A percentile compares a stretch with the other conserved stretches of the same genome.
phyloP scores from a whole-genome alignment of 371 early-diverging fungal genomes.

The Mucor sp. region DNA sequence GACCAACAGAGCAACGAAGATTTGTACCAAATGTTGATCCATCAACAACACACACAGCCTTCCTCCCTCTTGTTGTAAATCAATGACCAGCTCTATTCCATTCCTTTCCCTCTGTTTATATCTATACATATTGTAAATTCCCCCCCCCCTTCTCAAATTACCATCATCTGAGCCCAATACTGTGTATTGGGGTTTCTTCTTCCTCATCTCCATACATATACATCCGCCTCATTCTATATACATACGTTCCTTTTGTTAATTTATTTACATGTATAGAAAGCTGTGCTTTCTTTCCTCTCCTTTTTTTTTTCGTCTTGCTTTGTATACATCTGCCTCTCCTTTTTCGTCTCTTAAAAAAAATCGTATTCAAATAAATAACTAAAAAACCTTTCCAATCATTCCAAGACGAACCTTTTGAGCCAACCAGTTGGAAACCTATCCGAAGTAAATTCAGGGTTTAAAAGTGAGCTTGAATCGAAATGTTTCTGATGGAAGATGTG shows the following conservation, averaged over 20 bases:
- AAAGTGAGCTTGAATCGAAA: not conserved
- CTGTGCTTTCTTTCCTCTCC: conserved; percentile 3
- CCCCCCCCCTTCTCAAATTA: not conserved
- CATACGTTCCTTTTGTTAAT: not conserved
- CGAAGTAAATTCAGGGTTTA: not conserved
- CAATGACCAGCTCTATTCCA: not conserved
- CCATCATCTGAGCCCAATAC: not conserved
- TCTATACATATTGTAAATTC: conserved; percentile 1
- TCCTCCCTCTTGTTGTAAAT: not conserved
- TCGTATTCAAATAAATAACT: not conserved
- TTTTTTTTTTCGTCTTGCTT: not conserved
- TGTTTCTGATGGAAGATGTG: not conserved
- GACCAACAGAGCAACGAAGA: conserved; percentile 2
- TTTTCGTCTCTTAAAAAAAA: not conserved
- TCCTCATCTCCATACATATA: not conserved
- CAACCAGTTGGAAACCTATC: not conserved
- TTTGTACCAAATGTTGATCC: conserved; percentile 14
- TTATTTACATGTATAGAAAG: not conserved
- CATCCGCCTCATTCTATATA: not conserved
- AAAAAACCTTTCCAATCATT: not conserved
- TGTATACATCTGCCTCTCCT: not conserved
- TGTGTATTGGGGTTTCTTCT: not conserved
- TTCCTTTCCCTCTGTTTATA: not conserved
- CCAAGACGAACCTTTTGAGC: not conserved
- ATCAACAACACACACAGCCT: not conserved